These are phyloP conservation scores for Tinospora cordifolia DNA, from an alignment of 164 flowering plant genomes.

Conservation along the genomic window DNA sequence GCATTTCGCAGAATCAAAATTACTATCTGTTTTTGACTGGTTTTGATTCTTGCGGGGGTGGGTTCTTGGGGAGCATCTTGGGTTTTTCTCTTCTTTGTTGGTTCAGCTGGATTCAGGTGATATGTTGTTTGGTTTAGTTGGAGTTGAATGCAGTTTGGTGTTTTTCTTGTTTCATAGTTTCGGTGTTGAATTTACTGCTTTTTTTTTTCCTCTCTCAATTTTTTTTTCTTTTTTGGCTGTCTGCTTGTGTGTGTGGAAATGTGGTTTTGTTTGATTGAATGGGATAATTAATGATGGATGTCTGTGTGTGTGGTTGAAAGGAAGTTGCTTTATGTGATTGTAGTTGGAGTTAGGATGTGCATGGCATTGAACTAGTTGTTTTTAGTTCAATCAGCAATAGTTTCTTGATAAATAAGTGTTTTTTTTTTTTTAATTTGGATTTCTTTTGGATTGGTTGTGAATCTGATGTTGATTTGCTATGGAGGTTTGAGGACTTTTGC, in stretches of 20 bases:
- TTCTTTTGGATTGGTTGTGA: not conserved
- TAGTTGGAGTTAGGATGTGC: not conserved
- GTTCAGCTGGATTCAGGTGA: slow-evolving; percentile 3
- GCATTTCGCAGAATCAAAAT: not conserved
- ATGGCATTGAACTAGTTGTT: not conserved
- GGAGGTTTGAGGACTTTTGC: not conserved
- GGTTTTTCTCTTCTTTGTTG: not conserved
- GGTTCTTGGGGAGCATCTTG: not conserved
- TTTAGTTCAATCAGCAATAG: too few species aligned
- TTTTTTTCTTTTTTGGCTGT: not conserved
- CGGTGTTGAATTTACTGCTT: not conserved
- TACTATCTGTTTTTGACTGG: not conserved
- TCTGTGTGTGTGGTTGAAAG: not conserved
- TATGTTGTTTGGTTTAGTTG: not conserved
- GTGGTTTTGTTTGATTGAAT: not conserved
- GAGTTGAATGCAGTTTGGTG: not conserved
- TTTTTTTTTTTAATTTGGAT: not conserved
- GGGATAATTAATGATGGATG: not conserved
- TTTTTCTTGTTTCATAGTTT: not conserved
- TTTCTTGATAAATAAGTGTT: not conserved
- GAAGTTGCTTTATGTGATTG: not conserved
- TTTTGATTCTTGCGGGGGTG: too few species aligned
- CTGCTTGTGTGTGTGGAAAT: not conserved
- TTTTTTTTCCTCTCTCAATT: not conserved
- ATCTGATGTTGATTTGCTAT: not conserved